phyloP scores from a whole-genome alignment of 257 asterid genomes.

The Ballota nigra region DNA sequence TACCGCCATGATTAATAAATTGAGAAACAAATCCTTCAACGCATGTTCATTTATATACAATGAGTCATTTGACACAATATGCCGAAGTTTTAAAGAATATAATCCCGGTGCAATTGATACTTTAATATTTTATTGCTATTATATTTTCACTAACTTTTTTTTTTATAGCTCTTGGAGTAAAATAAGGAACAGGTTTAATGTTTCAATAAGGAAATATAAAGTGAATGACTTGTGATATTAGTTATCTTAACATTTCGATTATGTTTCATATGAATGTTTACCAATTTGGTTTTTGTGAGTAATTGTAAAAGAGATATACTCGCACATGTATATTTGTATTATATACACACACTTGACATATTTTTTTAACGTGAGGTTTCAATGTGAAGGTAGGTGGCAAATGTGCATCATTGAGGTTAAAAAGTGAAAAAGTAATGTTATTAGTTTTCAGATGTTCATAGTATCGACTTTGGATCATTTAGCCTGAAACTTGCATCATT shows the following conservation, averaged over 20 bases:
- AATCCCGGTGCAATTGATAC: neutral
- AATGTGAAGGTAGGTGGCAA: neutral
- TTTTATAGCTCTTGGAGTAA: neutral
- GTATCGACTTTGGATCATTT: neutral
- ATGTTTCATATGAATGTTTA: neutral
- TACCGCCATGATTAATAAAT: neutral
- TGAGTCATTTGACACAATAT: neutral
- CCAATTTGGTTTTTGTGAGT: neutral
- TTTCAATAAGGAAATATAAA: neutral
- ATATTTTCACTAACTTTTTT: neutral
- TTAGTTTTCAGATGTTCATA: neutral
- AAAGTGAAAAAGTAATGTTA: neutral
- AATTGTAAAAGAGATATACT: too few relatives aligned
- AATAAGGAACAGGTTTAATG: neutral
- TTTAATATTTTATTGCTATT: neutral
- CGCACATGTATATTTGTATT: neutral
- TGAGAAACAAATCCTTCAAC: neutral
- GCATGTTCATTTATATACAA: neutral
- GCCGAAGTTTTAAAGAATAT: neutral
- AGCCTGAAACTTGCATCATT: neutral
- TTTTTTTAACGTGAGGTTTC: neutral
- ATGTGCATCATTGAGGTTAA: neutral
- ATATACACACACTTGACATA: neutral
- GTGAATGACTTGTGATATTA: neutral
- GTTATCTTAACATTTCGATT: neutral